These are phyloP conservation scores for Gliomastix tumulicola DNA, from an alignment of 2,329 filamentous ascomycete species.

Conservation along the genomic window DNA sequence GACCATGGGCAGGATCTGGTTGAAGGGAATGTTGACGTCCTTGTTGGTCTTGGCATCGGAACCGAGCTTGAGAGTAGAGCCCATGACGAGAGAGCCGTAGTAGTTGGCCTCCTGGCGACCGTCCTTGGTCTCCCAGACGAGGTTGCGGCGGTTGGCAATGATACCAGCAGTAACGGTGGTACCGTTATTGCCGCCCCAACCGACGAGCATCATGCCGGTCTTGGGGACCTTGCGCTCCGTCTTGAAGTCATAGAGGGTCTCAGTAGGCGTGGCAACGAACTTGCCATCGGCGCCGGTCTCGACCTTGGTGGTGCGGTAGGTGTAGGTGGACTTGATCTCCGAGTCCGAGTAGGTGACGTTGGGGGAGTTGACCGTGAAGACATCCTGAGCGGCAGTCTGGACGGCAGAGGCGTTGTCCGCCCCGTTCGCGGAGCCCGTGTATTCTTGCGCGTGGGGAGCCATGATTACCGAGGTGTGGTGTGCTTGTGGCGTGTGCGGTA, in stretches of 20 bases:
- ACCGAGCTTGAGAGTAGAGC: slow-evolving; percentile 94
- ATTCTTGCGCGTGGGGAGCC: slow-evolving; percentile 79
- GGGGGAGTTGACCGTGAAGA: slow-evolving; percentile 85
- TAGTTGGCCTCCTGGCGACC: slow-evolving; percentile 84
- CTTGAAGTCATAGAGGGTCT: slow-evolving; percentile 95
- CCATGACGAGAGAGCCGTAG: slow-evolving; percentile 97
- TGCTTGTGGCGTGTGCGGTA: no score
- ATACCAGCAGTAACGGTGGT: slow-evolving; percentile 96
- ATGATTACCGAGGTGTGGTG: slow-evolving; percentile 41
- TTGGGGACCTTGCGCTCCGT: slow-evolving; percentile 89
- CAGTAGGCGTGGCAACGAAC: slow-evolving; percentile 76
- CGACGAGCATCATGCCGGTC: slow-evolving; percentile 94
- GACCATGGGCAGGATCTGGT: slow-evolving; percentile 89
- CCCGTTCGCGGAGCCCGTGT: slow-evolving; percentile 50
- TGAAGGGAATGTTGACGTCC: slow-evolving; percentile 96
- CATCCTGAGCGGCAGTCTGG: slow-evolving; percentile 43
- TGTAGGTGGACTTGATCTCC: slow-evolving; percentile 90
- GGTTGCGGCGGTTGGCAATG: slow-evolving; percentile 81
- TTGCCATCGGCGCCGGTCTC: slow-evolving; percentile 64
- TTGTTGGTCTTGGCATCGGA: slow-evolving; percentile 74
- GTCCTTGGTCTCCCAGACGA: slow-evolving; percentile 92
- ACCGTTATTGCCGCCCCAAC: slow-evolving; percentile 97
- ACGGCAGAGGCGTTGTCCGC: slow-evolving; percentile 35
- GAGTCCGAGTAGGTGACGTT: slow-evolving; percentile 86
- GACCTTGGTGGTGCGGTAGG: slow-evolving; percentile 89